Conservation (phyloP, 148 eudicot genomes). For the Spergularia bocconei region DNA sequence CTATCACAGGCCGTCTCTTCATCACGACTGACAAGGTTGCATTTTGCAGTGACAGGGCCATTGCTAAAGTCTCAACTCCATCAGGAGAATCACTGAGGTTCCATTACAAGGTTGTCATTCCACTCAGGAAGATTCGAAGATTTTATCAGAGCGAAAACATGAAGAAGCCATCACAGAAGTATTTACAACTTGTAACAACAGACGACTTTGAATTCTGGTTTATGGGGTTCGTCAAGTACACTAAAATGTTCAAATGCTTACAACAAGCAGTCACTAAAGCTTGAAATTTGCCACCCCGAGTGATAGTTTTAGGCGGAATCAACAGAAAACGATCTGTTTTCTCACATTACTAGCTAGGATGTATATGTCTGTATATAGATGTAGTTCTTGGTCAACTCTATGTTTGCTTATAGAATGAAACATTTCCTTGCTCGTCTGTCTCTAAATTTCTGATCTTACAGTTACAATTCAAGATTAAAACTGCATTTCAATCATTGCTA, state of each 20-base stretch:
- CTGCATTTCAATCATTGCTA: not conserved
- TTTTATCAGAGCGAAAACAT: constrained; percentile 24
- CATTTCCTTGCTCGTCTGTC: too few relatives aligned
- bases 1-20: constrained; percentile 24
- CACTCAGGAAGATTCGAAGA: constrained; percentile 33
- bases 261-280: constrained; percentile 16
- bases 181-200: constrained; percentile 31
- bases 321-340: too few relatives aligned
- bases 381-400: too few relatives aligned
- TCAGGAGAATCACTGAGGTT: constrained; percentile 21
- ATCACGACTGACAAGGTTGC: constrained; percentile 27
- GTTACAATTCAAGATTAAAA: too few relatives aligned
- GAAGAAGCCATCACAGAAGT: constrained; percentile 33
- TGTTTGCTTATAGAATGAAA: too few relatives aligned
- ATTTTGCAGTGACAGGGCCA: constrained; percentile 29
- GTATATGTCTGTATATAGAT: too few relatives aligned
- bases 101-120: constrained; percentile 37
- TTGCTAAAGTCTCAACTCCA: constrained; percentile 21
- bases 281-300: not conserved
- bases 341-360: too few relatives aligned
- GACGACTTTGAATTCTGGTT: constrained; percentile 48
- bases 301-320: too few relatives aligned
- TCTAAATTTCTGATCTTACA: too few relatives aligned
- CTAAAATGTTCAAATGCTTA: constrained; percentile 26
- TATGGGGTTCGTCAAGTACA: constrained; percentile 33